phyloP scores from a whole-genome alignment of 1,139 yeast species.

The Pneumocystis carinii region DNA sequence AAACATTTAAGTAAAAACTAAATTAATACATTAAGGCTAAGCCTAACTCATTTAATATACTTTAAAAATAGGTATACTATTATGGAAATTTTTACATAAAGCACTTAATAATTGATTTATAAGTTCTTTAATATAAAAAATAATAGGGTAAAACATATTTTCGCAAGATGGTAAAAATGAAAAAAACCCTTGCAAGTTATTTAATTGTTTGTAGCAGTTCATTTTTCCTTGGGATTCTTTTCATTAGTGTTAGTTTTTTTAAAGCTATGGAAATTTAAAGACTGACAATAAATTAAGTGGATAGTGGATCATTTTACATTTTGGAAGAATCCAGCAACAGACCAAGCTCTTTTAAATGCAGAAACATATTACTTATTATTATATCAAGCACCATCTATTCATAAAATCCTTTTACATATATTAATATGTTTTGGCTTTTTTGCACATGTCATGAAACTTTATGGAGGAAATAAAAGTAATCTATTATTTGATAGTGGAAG shows the following conservation, averaged over 20 bases:
- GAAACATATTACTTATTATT: neutral
- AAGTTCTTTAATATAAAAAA: neutral
- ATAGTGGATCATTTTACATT: neutral
- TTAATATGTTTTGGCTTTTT: neutral
- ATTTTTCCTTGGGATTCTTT: neutral
- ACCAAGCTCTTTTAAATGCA: neutral
- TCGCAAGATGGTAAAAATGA: neutral
- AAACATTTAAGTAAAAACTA: too few species aligned
- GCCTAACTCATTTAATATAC: too few species aligned
- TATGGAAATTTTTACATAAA: too few species aligned
- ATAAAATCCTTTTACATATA: neutral
- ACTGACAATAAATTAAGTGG: neutral
- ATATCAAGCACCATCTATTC: neutral
- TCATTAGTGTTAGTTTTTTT: neutral
- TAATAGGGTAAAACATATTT: neutral
- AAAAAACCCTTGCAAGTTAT: neutral
- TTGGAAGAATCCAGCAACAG: neutral
- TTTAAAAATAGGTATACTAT: too few species aligned
- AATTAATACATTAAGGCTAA: too few species aligned
- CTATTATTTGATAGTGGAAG: slow-evolving; percentile 83
- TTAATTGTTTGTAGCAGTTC: neutral
- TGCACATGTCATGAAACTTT: neutral
- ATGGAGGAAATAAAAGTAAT: slow-evolving; percentile 22
- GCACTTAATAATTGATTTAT: too few species aligned
- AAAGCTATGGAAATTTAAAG: neutral